Evolutionary conservation across 768 basidiomycete species (phyloP), one percentile per base, ranked within the genome.

Genomic region (Boletus huronensis): DNA sequence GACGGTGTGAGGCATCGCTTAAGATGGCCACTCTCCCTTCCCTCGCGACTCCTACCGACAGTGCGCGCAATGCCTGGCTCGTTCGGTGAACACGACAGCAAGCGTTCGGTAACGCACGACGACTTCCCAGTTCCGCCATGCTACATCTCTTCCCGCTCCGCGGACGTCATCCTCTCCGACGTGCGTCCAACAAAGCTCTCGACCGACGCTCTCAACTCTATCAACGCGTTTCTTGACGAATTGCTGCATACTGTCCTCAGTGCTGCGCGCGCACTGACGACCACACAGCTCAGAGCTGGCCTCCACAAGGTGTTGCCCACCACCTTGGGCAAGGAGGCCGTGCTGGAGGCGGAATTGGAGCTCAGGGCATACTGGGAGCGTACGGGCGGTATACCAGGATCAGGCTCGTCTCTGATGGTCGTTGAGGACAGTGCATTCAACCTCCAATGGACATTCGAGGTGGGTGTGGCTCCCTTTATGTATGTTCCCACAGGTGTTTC

Each of bases 331-430:
- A 93, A 97, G 73, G 90, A 94, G 67, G 93, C 93, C 3, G 76
- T 96, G 17, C 75, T 94, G 46, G 95, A 98, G 72, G 95, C 95
- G 0, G 95, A 98, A 66, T 78, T 98, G 40, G 95, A 97, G 69
- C 70, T 97, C 43, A 80, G 91, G 64, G 91, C 91, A 8, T 94
- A 94, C 75, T 88, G 87, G 82, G 91, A 92, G 61, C 80, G 85
- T 52, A 90, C 84, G 11, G 65, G 72, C 40, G 73, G 78, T 44
- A 64, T 71, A 48, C 65, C 67, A 35, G 60, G 64, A 35, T 60
- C 65, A 23, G 64, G 69, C 31, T 47, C 66, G 26, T 67, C 68
- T 23, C 52, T 50, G 21, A 71, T 68, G 1, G 59, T 68, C 26
- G 62, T 74, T 36, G 82, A 82, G 48, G 80, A 83, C 58, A 79